Evolutionary conservation across 495 filamentous ascomycete species (phyloP), one percentile per base, ranked within the genome.

Genomic region (Penicillium malachiteum): DNA sequence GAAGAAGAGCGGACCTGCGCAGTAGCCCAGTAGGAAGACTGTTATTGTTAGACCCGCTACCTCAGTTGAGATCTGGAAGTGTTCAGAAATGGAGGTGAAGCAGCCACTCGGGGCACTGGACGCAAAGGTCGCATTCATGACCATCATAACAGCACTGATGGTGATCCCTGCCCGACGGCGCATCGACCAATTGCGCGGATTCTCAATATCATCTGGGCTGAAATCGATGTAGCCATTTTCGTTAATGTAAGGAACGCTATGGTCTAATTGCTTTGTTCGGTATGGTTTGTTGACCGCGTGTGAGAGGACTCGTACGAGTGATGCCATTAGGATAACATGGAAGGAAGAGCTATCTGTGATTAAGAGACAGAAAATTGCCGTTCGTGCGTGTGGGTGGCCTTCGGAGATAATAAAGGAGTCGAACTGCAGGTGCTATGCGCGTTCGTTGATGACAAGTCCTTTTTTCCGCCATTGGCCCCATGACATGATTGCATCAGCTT

Each of bases 121-220:
- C 11, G 80, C 73, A 52, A 82, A 81, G 10, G 80, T 81, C 10
- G 77, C 78, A 59, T 82, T 83, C 50, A 80, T 68, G 37, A 83
- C 76, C 7, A 76, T 68, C 9, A 80, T 45, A 33, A 82, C 71
- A 18, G 71, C 60, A 33, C 72, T 61, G 41, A 77, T 54, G 0
- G 80, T 81, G 57, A 82, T 69, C 41, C 71, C 74, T 50, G 65
- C 71, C 46, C 77, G 70, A 14, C 72, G 66, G 11, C 56, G 49
- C 14, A 54, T 57, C 30, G 73, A 71, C 80, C 80, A 84, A 56
- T 82, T 81, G 26, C 74, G 73, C 4, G 81, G 80, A 50, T 82
- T 79, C 39, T 79, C 75, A 46, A 74, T 69, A 55, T 82, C 80
- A 4, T 62, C 70, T 3, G 67, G 66, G 8, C 65, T 59, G 58